phyloP scores from a whole-genome alignment of 768 basidiomycete genomes.

The Termitomyces sp. region DNA sequence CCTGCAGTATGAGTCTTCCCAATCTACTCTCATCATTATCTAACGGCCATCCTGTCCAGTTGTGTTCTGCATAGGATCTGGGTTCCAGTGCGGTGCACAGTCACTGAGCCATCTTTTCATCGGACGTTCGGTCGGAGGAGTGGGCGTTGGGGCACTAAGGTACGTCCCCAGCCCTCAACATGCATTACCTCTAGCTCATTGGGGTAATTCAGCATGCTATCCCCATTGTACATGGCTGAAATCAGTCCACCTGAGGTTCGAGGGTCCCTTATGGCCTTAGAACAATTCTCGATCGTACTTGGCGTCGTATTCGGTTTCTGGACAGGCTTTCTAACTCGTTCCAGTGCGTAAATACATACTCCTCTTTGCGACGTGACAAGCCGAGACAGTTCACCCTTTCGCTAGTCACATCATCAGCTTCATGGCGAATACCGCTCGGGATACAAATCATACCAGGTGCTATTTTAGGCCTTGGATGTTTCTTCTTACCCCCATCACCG shows the following conservation, averaged over 20 bases:
- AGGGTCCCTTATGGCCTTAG: conserved; percentile 73
- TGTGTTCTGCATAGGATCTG: conserved; percentile 68
- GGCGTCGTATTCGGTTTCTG: conserved; percentile 83
- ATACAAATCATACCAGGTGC: conserved; percentile 68
- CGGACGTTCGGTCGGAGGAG: conserved; percentile 70
- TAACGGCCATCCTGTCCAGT: conserved; percentile 26
- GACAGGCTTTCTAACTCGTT: conserved; percentile 70
- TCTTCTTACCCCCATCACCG: conserved; percentile 57
- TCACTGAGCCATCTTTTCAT: conserved; percentile 52
- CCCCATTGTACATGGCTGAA: conserved; percentile 79
- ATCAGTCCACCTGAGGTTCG: conserved; percentile 78
- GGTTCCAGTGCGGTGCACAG: conserved; percentile 58
- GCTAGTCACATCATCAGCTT: conserved; percentile 53
- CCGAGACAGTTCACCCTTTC: not conserved
- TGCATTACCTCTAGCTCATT: not conserved
- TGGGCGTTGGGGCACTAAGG: conserved; percentile 78
- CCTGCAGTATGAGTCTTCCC: conserved; percentile 47
- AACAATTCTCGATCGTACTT: conserved; percentile 75
- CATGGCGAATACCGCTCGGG: conserved; percentile 76
- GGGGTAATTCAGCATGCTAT: conserved; percentile 54
- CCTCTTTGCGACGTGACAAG: not conserved
- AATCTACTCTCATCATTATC: not conserved
- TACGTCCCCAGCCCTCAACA: conserved; percentile 17
- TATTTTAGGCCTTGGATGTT: conserved; percentile 56
- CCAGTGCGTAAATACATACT: conserved; percentile 31